Base-by-base conservation (phyloP, 2,329 filamentous ascomycete genomes). In the Fusarium cyanostomum region DNA sequence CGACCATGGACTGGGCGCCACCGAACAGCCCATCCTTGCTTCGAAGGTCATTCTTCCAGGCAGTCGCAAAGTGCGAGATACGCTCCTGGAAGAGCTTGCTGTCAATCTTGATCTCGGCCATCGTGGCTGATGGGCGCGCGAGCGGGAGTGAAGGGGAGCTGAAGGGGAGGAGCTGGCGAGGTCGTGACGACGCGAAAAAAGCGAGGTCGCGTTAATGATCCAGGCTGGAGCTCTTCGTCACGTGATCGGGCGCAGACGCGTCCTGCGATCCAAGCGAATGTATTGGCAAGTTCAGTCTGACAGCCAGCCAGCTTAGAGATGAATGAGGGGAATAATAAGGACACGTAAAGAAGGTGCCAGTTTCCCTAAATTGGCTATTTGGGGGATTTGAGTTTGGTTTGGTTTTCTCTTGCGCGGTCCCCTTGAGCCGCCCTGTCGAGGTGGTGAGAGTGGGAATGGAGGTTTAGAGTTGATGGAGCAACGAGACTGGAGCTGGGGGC, bases 31-130 rank as follows among this genome's bases (percentile, higher is more conserved):
- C 84, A 81, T 96, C 92, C 75, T 91, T 91, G 62, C 90, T 86
- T 74, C 94, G 91, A 82, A 96, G 94, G 84, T 98, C 94, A 72
- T 91, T 89, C 84, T 97, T 98, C 95, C 96, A 99, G 80, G 92
- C 88, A 71, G 91, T 89, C 75, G 94, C 86, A 73, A 99, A 90
- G 74, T 90, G 89, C 69, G 89, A 89, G 69, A 98, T 86, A 75
- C 95, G 94, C 82, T 95, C 94, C 79, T 97, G 94, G 82, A 99
- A 99, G 77, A 89, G 84, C 78, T 90, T 89, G 82, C 90, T 92
- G 83, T 98, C 94, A 82, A 99, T 97, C 81, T 92, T 92, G 81
- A 99, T 96, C 80, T 96, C 92, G 74, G 83, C 84, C 87, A 88
- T 88, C 77, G 75, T 82, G 77, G 75, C 74, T 73, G 69, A 72